phyloP scores from a whole-genome alignment of 805 yeast species.

The Zygotorulaspora chibaensis region DNA sequence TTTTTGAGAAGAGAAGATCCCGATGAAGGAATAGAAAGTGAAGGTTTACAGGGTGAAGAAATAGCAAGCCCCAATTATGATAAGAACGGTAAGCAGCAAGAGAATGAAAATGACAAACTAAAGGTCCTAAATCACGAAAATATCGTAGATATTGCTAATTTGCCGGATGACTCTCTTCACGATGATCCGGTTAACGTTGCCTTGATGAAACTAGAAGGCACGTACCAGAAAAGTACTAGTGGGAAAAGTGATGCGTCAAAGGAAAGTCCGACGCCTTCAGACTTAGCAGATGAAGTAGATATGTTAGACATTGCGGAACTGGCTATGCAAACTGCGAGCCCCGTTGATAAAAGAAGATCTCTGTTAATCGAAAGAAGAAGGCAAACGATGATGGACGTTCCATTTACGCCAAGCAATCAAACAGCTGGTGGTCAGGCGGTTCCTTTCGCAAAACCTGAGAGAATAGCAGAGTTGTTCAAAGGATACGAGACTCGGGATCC shows the following conservation, averaged over 20 bases:
- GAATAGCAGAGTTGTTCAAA: conserved; percentile 24
- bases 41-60: conserved; percentile 6
- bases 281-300: conserved; percentile 19
- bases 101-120: conserved; percentile 9
- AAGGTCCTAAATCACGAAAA: conserved; percentile 7
- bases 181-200: conserved; percentile 74
- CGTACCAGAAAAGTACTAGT: conserved; percentile 26
- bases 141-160: conserved; percentile 72
- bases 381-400: conserved; percentile 35
- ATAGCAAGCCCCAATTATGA: conserved; percentile 6
- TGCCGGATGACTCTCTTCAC: conserved; percentile 70
- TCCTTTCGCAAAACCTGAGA: conserved; percentile 8
- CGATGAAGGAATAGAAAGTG: conserved; percentile 13
- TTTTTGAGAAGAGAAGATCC: conserved; percentile 21
- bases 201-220: conserved; percentile 74
- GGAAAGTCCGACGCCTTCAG: conserved; percentile 17
- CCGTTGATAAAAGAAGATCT: conserved; percentile 28
- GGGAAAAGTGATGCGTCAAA: conserved; percentile 6
- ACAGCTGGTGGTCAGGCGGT: conserved; percentile 3
- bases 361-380: conserved; percentile 38
- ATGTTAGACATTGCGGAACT: conserved; percentile 15
- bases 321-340: conserved; percentile 13
- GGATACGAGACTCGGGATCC: conserved; percentile 28
- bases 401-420: conserved; percentile 34
- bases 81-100: conserved; percentile 8